These are phyloP conservation scores for Yarrowia osloensis DNA, from an alignment of 805 yeast species.

Conservation along the genomic window DNA sequence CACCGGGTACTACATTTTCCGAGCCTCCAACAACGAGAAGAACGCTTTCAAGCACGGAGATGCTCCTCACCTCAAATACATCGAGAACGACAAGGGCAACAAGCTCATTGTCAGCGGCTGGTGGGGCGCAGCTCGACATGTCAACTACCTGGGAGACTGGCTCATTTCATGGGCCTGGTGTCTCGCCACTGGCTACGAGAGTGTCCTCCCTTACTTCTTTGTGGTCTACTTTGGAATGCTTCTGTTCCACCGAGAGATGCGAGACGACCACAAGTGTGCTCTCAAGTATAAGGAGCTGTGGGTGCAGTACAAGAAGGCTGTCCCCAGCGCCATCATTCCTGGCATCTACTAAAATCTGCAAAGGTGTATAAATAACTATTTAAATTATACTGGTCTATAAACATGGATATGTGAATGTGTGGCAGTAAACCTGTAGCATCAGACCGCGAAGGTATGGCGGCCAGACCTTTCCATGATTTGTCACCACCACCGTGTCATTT, in stretches of 20 bases:
- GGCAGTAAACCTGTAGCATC: too few species aligned
- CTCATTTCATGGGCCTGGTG: slow-evolving; percentile 90
- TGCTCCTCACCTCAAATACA: slow-evolving; percentile 62
- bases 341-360: slow-evolving; percentile 60
- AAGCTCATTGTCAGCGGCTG: slow-evolving; percentile 85
- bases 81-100: slow-evolving; percentile 75
- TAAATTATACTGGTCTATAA: slow-evolving; percentile 10
- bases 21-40: slow-evolving; percentile 81
- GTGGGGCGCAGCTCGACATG: slow-evolving; percentile 94
- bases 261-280: slow-evolving; percentile 91
- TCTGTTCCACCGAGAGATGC: slow-evolving; percentile 79
- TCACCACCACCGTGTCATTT: background rate
- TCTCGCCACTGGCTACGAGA: slow-evolving; percentile 77
- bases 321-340: slow-evolving; percentile 90
- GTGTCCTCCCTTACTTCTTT: slow-evolving; percentile 86
- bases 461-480: too few species aligned
- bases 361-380: slow-evolving; percentile 13
- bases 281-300: slow-evolving; percentile 84
- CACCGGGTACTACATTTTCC: slow-evolving; percentile 79
- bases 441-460: too few species aligned
- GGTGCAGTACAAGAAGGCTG: slow-evolving; percentile 75
- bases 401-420: background rate
- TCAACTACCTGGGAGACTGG: slow-evolving; percentile 96
- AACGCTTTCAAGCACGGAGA: slow-evolving; percentile 79
- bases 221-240: slow-evolving; percentile 78